phyloP scores from a whole-genome alignment of 177 flowering plant species.

The Vitis hybrid region DNA sequence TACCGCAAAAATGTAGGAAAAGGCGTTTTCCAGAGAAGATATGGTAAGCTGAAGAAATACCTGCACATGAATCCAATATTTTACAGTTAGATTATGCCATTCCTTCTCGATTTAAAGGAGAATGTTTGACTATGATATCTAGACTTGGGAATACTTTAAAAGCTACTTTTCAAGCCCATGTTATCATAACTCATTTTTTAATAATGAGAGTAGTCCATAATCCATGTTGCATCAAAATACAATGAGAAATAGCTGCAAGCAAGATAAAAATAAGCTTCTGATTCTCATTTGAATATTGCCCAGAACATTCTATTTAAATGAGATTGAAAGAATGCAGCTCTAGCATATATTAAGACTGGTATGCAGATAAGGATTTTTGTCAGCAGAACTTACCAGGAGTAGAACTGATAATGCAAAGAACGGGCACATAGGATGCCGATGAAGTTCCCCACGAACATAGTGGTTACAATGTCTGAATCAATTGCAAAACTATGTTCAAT shows the following conservation, averaged over 20 bases:
- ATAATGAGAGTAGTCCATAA: too few species aligned
- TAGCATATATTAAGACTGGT: not conserved
- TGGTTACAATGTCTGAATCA: constrained; percentile 66
- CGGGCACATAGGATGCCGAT: constrained; percentile 88
- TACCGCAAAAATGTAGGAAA: constrained; percentile 75
- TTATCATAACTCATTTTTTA: too few species aligned
- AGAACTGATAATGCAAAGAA: constrained; percentile 92
- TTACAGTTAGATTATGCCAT: not conserved
- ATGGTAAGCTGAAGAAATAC: constrained; percentile 87
- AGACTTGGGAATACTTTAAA: not conserved
- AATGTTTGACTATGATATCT: not conserved
- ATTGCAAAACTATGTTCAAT: constrained; percentile 3
- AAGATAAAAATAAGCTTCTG: too few species aligned
- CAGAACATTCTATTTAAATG: too few species aligned
- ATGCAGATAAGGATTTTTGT: not conserved
- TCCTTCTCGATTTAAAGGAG: not conserved
- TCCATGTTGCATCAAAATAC: too few species aligned
- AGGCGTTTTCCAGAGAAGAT: constrained; percentile 70
- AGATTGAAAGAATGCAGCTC: too few species aligned
- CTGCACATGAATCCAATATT: constrained; percentile 36
- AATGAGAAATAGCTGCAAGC: too few species aligned
- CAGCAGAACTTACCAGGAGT: constrained; percentile 68
- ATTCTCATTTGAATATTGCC: too few species aligned
- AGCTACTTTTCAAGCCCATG: too few species aligned
- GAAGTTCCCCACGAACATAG: constrained; percentile 89